Evolutionary conservation across 257 asterid genomes (phyloP).

Genomic region (Gentiana straminea): DNA sequence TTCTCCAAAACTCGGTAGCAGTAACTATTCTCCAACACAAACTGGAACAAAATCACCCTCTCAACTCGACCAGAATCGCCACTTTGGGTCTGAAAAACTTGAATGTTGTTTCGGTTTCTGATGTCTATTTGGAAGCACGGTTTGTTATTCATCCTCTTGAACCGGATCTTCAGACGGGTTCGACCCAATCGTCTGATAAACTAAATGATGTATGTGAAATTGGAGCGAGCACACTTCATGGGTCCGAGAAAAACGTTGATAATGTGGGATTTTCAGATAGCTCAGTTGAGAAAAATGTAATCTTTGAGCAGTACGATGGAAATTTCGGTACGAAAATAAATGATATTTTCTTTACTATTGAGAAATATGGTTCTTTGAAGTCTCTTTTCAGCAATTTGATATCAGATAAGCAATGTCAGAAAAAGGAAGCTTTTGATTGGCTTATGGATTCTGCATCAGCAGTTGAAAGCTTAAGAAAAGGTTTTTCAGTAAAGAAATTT

Average conservation of each 20-base stretch:
- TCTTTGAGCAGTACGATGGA: conserved; percentile 2
- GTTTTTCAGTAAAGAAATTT: conserved; percentile 48
- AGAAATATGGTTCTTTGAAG: conserved; percentile 35
- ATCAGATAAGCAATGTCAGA: conserved; percentile 6
- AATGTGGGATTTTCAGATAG: conserved; percentile 3
- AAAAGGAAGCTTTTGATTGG: conserved; percentile 21
- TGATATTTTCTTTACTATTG: conserved; percentile 24
- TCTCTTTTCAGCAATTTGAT: conserved; percentile 9
- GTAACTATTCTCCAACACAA: conserved; percentile 73
- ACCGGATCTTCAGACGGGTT: conserved; percentile 5
- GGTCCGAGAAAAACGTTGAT: neutral
- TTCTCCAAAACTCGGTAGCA: conserved; percentile 45
- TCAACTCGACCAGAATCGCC: conserved; percentile 73
- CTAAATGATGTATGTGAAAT: conserved; percentile 27
- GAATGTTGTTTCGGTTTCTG: conserved; percentile 40
- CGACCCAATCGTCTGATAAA: conserved; percentile 11
- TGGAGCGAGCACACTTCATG: conserved; percentile 8
- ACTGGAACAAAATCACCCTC: conserved; percentile 68
- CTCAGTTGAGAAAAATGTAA: conserved; percentile 1
- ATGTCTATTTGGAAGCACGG: conserved; percentile 49
- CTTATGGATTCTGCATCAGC: conserved; percentile 22
- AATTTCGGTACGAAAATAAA: neutral
- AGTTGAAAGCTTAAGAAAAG: conserved; percentile 22
- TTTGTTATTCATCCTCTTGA: conserved; percentile 28
- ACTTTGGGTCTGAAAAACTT: conserved; percentile 48